Evolutionary conservation across 2,329 filamentous ascomycete genomes (phyloP).

Genomic region (Coniochaeta pulveracea): DNA sequence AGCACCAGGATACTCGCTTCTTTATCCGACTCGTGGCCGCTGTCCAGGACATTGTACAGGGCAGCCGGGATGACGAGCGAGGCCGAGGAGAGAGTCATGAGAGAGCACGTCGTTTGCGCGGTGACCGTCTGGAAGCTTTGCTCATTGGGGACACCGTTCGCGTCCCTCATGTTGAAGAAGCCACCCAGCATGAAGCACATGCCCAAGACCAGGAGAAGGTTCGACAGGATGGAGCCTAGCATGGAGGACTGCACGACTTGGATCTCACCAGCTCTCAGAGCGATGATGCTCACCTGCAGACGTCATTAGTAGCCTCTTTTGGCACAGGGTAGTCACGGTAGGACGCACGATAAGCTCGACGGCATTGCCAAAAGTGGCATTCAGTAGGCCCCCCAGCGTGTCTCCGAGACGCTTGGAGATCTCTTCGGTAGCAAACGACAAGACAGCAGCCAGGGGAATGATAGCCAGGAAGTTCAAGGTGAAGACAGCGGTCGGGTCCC

Average conservation of each 20-base stretch:
- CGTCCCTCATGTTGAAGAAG: slow-evolving; percentile 46
- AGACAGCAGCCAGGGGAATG: slow-evolving; percentile 60
- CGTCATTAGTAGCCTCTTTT: neutral
- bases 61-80: slow-evolving; percentile 72
- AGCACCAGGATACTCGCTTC: slow-evolving; percentile 53
- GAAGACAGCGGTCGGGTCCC: slow-evolving; percentile 59
- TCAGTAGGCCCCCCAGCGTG: slow-evolving; percentile 61
- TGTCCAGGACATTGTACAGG: slow-evolving; percentile 54
- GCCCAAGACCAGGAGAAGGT: slow-evolving; percentile 76
- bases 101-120: slow-evolving; percentile 63
- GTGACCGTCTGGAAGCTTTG: slow-evolving; percentile 67
- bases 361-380: slow-evolving; percentile 70
- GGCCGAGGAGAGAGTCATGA: slow-evolving; percentile 66
- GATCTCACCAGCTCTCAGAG: slow-evolving; percentile 74
- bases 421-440: slow-evolving; percentile 71
- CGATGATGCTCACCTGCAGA: slow-evolving; percentile 76
- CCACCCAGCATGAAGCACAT: slow-evolving; percentile 74
- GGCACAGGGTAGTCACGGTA: neutral
- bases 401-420: slow-evolving; percentile 62
- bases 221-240: slow-evolving; percentile 91
- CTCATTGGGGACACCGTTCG: slow-evolving; percentile 47
- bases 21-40: slow-evolving; percentile 27
- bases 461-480: slow-evolving; percentile 73
- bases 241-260: slow-evolving; percentile 96
- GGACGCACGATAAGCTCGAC: slow-evolving; percentile 62